These are phyloP conservation scores for Penicillium goetzii DNA, from an alignment of 495 filamentous ascomycete species.

Conservation along the genomic window DNA sequence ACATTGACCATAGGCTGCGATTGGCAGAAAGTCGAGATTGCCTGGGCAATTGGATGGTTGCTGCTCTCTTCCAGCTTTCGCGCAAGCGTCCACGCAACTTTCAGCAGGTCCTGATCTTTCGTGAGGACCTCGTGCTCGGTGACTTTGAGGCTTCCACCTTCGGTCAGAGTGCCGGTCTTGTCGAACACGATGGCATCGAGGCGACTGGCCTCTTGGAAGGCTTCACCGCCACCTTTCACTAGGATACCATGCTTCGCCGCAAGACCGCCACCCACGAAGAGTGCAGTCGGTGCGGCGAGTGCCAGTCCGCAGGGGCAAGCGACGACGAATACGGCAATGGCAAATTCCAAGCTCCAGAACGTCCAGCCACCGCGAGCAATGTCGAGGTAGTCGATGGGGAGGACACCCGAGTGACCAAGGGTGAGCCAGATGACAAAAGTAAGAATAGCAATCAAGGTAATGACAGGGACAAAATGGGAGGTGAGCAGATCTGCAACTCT, in stretches of 20 bases:
- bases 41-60: slow-evolving; percentile 84
- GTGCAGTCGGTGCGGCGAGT: slow-evolving; percentile 88
- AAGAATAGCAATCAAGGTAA: slow-evolving; percentile 76
- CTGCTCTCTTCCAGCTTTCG: slow-evolving; percentile 78
- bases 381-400: slow-evolving; percentile 70
- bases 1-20: slow-evolving; percentile 37
- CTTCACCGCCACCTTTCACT: slow-evolving; percentile 93
- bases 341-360: slow-evolving; percentile 87
- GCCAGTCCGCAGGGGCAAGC: slow-evolving; percentile 94
- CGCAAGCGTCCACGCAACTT: slow-evolving; percentile 56
- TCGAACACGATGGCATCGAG: slow-evolving; percentile 92
- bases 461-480: slow-evolving; percentile 84
- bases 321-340: slow-evolving; percentile 93
- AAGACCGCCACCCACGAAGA: slow-evolving; percentile 88
- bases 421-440: slow-evolving; percentile 86
- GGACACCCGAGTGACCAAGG: slow-evolving; percentile 68
- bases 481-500: slow-evolving; percentile 82
- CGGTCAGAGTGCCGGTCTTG: slow-evolving; percentile 91
- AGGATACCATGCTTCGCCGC: slow-evolving; percentile 89
- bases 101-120: slow-evolving; percentile 37
- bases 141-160: slow-evolving; percentile 79
- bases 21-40: slow-evolving; percentile 71
- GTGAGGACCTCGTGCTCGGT: slow-evolving; percentile 68
- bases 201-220: slow-evolving; percentile 89
- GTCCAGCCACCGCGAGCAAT: slow-evolving; percentile 74